Evolutionary conservation across 2,329 filamentous ascomycete species (phyloP), one percentile per base, ranked within the genome.

Genomic region (Pochonia chlamydosporia): DNA sequence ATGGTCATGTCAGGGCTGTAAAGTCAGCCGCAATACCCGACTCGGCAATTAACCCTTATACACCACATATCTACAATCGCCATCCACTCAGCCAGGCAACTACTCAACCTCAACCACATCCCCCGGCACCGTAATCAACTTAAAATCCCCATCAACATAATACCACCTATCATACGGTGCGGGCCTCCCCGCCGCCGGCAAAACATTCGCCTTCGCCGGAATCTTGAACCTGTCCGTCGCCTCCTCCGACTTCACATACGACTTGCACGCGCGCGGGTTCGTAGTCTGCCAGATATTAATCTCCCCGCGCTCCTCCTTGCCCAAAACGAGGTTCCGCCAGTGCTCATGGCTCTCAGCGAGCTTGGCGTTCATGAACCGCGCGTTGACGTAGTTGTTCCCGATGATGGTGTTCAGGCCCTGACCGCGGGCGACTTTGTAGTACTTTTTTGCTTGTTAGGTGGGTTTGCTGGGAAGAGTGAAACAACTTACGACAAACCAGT

Each of bases 241-340:
- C 10, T 63, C 54, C 33, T 57, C 56, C 44, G 60, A 60, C n/a
- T 54, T 45, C 11, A 68, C 40, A 33, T 63, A 70, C 51, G 63
- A 66, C 44, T 60, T 56, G 48, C 55, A 56, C 37, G 57, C 58
- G 8, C 49, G 50, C 3, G 61, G 57, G 37, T 57, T 54, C 28
- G 56, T 63, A 0, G 69, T 72, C 59, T 73, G 70, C 53, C 69
- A 67, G 50, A 60, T 64, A 56, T 64, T 69, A 53, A 71, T 67
- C 52, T 68, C 57, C 13, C 62, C 59, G 6, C 59, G 59, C 45
- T 68, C 56, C 6, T 64, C 64, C 25, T 60, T 58, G 42, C 66
- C 69, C 1, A 51, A 59, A n/a, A 69, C 57, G 2, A 72, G 63
- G 4, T 70, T 61, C 13, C 60, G 44, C 69, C 69, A 72, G 46